Percentiles rank a stretch among this genome's conserved stretches.
These are phyloP conservation scores for Hirschioporus abietinus DNA, from an alignment of 768 basidiomycete species.

Conservation along the genomic window DNA sequence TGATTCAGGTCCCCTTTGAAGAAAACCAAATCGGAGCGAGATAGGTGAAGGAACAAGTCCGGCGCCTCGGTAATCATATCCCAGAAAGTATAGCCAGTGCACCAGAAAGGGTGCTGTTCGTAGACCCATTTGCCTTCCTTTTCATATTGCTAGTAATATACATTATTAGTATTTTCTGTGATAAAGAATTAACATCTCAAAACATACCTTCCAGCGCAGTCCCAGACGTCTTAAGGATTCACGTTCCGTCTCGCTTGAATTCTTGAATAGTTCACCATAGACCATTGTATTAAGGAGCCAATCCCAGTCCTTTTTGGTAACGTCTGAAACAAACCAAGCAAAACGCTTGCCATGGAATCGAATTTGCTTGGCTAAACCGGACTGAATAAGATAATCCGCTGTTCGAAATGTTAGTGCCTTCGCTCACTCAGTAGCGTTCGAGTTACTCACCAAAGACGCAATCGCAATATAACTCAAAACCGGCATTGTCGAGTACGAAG, in stretches of 20 bases:
- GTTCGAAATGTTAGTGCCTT: constrained; percentile 4
- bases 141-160: constrained; percentile 69
- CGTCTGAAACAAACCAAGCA: constrained; percentile 92
- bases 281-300: constrained; percentile 87
- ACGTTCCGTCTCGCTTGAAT: constrained; percentile 71
- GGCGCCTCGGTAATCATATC: constrained; percentile 79
- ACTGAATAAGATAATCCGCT: constrained; percentile 93
- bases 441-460: constrained; percentile 67
- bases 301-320: constrained; percentile 90
- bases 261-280: constrained; percentile 90
- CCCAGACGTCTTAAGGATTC: constrained; percentile 80
- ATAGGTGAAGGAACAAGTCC: constrained; percentile 88
- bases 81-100: constrained; percentile 95
- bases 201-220: constrained; percentile 77
- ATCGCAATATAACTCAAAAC: constrained; percentile 85
- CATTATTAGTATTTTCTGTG: constrained; percentile 8
- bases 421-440: constrained; percentile 1
- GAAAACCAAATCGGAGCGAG: constrained; percentile 82
- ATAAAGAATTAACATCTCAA: neutral
- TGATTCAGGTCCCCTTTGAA: constrained; percentile 97
- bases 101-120: constrained; percentile 93
- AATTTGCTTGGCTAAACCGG: constrained; percentile 76
- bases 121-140: constrained; percentile 91
- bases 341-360: constrained; percentile 95
- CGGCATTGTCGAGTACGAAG: constrained; percentile 85